Evolutionary conservation across 2,329 filamentous ascomycete species (phyloP).

Genomic region (Dryadomyces sulphureus): DNA sequence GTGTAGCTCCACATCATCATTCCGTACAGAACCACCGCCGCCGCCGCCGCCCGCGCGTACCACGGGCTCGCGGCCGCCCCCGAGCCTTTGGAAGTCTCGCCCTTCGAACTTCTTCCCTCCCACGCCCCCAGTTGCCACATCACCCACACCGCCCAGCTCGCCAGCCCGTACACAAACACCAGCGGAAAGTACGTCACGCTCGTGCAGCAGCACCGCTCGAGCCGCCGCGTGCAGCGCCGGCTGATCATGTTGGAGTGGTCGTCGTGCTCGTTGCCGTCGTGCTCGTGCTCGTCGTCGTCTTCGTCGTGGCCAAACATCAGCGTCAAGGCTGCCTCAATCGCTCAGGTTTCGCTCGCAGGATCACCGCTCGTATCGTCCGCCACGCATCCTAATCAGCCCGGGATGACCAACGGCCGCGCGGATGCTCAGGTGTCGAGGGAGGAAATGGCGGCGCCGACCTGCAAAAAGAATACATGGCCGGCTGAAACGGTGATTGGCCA

Average conservation of each 20-base stretch:
- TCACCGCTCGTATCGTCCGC: no score
- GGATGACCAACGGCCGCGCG: no score
- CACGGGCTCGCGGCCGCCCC: no score
- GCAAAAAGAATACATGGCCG: no score
- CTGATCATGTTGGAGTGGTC: slow-evolving; percentile 23
- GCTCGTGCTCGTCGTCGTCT: background rate
- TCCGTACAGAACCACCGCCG: slow-evolving; percentile 55
- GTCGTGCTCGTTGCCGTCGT: background rate
- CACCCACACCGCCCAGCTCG: slow-evolving; percentile 91
- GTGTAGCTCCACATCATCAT: slow-evolving; percentile 84
- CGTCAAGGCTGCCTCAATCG: no score
- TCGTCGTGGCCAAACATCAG: background rate
- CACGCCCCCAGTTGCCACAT: slow-evolving; percentile 61
- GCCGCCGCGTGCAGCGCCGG: slow-evolving; percentile 49
- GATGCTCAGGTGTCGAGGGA: no score
- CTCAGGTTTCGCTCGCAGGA: no score
- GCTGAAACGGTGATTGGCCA: no score
- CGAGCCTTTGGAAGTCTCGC: no score
- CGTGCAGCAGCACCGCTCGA: slow-evolving; percentile 74
- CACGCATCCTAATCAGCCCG: no score
- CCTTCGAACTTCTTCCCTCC: no score
- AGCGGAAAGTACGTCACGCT: slow-evolving; percentile 75
- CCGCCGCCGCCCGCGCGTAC: slow-evolving; percentile 6
- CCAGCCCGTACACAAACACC: slow-evolving; percentile 72
- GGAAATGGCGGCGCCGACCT: no score